Base-by-base conservation (phyloP, 306 rosid species). In the Begonia fuchsioides region DNA sequence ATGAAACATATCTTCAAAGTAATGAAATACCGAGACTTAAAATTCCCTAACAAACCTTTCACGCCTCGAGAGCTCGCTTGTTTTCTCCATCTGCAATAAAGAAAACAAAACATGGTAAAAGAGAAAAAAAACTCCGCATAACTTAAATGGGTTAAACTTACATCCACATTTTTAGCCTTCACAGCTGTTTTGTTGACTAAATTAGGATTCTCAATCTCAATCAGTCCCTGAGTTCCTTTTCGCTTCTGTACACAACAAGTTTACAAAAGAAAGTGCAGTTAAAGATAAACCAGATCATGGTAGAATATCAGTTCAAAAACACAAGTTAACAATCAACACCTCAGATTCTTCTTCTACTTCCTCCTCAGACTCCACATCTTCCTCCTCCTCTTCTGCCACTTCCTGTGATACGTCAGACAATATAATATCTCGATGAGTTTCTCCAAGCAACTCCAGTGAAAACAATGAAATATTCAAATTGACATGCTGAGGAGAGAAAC, bases 141-240 rank as follows among this genome's bases (percentile, higher is more conserved):
- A 41, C 12, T n/a, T 10, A 6, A 26, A 26, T 26, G 35, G 7
- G 35, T 8, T 26, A 47, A 57, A 69, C 95, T 81, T 67, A 83
- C 96, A 73, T 83, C 93, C 17, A 70, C 17, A 17, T 83, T 87
- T 68, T 51, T 76, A 39, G 86, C 96, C 60, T 72, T 88, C 80
- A 83, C 2, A 38, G 41, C 72, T 71, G 83, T 88, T 4, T 81
- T 71, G 72, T 76, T 83, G 15, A 63, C 93, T 73, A 88, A 70
- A 74, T 88, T 88, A 17, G 95, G 95, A 72, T 88, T 88, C 70
- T 83, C 96, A 58, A 88, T 81, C 73, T 83, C 88, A 62, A 88
- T 81, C 15, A 88, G 45, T 60, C 95, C 95, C 66, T 83, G 78
- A 49, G 81, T 75, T 32, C 93, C 95, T 72, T 88, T 88, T 55